These are phyloP conservation scores for Aspergillus melleus DNA, from an alignment of 2,329 filamentous ascomycete species.

Conservation along the genomic window DNA sequence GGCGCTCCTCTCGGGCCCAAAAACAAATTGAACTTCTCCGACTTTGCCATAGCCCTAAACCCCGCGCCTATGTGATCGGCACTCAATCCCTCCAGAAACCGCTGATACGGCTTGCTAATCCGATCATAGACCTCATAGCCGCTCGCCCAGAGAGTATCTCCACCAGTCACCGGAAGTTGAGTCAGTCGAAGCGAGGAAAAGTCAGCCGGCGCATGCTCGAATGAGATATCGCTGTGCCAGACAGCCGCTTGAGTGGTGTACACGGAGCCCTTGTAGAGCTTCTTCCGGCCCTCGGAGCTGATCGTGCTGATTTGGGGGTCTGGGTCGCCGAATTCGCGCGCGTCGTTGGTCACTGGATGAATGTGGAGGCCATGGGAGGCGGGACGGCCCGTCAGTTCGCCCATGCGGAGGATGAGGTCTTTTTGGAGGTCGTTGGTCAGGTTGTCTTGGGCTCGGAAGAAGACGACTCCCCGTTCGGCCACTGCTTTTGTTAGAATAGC, in stretches of 20 bases:
- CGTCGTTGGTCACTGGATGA: constrained; percentile 59
- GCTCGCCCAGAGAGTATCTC: constrained; percentile 66
- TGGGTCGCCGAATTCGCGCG: constrained; percentile 54
- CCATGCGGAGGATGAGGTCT: constrained; percentile 60
- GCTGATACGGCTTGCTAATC: constrained; percentile 56
- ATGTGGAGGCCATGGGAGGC: constrained; percentile 59
- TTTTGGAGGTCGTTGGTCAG: constrained; percentile 66
- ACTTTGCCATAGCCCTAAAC: constrained; percentile 51
- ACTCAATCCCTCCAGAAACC: constrained; percentile 60
- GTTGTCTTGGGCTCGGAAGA: constrained; percentile 65
- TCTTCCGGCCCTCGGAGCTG: constrained; percentile 56
- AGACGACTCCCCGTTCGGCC: constrained; percentile 68
- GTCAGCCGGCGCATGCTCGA: constrained; percentile 63
- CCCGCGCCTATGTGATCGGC: constrained; percentile 54
- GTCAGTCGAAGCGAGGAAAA: constrained; percentile 61
- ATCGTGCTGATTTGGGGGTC: constrained; percentile 66
- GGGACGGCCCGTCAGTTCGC: constrained; percentile 61
- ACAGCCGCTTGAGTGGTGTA: constrained; percentile 44
- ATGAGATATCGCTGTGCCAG: constrained; percentile 63
- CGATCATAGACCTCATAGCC: constrained; percentile 68
- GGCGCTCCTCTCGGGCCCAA: constrained; percentile 53
- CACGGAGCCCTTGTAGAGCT: constrained; percentile 37
- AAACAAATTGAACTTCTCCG: constrained; percentile 34
- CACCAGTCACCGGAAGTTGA: constrained; percentile 57
- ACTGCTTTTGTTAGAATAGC: constrained; percentile 44